These are phyloP conservation scores for Cryphonectria carpinicola DNA, from an alignment of 2,329 filamentous ascomycete genomes.

Conservation along the genomic window DNA sequence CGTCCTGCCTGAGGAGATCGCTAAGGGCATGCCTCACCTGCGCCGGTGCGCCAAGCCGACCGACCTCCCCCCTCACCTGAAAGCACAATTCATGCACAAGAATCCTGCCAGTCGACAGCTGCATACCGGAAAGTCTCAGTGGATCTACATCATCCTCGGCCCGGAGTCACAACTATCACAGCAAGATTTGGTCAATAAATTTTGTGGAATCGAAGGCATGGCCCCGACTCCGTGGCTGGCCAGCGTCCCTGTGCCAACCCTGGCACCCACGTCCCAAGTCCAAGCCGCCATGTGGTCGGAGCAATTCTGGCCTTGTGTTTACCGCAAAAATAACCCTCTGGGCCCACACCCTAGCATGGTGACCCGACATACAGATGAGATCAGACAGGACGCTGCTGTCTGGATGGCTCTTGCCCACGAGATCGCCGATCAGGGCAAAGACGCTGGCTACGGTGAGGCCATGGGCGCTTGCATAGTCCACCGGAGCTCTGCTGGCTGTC, in stretches of 20 bases:
- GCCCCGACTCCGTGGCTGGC: constrained; percentile 56
- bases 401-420: constrained; percentile 72
- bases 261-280: constrained; percentile 74
- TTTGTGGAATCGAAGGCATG: constrained; percentile 55
- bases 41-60: constrained; percentile 75
- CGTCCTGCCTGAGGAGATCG: constrained; percentile 62
- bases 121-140: constrained; percentile 63
- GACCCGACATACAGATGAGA: constrained; percentile 68
- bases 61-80: constrained; percentile 69
- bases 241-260: constrained; percentile 69
- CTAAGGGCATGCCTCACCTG: constrained; percentile 71
- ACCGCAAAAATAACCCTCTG: constrained; percentile 85
- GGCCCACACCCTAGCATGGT: constrained; percentile 81
- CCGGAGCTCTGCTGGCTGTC: constrained; percentile 51
- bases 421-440: constrained; percentile 63
- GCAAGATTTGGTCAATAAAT: constrained; percentile 53
- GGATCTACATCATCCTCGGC: constrained; percentile 62
- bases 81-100: constrained; percentile 64
- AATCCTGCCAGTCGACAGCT: constrained; percentile 57
- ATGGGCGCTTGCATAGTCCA: constrained; percentile 79
- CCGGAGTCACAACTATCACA: constrained; percentile 56
- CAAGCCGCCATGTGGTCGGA: constrained; percentile 76
- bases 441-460: constrained; percentile 64
- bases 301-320: constrained; percentile 82
- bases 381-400: constrained; percentile 63